These are phyloP conservation scores for Lagenidium giganteum DNA, from an alignment of 352 stramenopile species.

Conservation along the genomic window DNA sequence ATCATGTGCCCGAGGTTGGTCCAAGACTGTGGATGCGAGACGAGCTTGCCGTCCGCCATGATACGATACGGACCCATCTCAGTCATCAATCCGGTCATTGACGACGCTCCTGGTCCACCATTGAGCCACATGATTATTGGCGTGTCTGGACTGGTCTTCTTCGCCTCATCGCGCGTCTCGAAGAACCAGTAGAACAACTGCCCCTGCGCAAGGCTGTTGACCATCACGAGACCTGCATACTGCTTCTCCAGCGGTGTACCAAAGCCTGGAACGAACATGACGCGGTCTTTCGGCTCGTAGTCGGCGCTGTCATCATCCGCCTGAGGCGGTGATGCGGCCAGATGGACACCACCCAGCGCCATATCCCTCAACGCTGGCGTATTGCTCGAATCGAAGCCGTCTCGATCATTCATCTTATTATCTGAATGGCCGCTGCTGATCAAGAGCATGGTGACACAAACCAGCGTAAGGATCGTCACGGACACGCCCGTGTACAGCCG, in stretches of 20 bases:
- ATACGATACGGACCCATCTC: constrained; percentile 82
- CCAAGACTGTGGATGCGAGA: constrained; percentile 65
- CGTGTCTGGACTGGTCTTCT: constrained; percentile 40
- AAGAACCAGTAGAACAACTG: constrained; percentile 88
- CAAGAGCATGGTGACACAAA: too few relatives aligned
- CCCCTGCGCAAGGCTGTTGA: constrained; percentile 47
- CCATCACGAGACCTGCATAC: constrained; percentile 65
- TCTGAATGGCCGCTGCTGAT: too few relatives aligned
- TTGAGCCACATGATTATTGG: constrained; percentile 82
- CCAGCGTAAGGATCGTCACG: too few relatives aligned
- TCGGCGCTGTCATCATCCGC: too few relatives aligned
- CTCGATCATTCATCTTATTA: too few relatives aligned
- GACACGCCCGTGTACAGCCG: too few relatives aligned
- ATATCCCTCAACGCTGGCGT: too few relatives aligned
- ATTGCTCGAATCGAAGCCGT: too few relatives aligned
- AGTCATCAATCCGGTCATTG: constrained; percentile 71
- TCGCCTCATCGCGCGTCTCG: constrained; percentile 41
- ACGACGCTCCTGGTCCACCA: constrained; percentile 67
- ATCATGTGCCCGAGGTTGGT: constrained; percentile 77
- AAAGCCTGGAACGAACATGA: constrained; percentile 65
- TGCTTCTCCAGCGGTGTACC: constrained; percentile 62
- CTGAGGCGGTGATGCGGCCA: too few relatives aligned
- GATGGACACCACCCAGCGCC: too few relatives aligned
- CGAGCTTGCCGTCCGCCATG: constrained; percentile 55
- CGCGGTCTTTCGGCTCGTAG: constrained; percentile 30